Evolutionary conservation across 495 filamentous ascomycete genomes (phyloP).

Genomic region (Mycothermus thermophilus): DNA sequence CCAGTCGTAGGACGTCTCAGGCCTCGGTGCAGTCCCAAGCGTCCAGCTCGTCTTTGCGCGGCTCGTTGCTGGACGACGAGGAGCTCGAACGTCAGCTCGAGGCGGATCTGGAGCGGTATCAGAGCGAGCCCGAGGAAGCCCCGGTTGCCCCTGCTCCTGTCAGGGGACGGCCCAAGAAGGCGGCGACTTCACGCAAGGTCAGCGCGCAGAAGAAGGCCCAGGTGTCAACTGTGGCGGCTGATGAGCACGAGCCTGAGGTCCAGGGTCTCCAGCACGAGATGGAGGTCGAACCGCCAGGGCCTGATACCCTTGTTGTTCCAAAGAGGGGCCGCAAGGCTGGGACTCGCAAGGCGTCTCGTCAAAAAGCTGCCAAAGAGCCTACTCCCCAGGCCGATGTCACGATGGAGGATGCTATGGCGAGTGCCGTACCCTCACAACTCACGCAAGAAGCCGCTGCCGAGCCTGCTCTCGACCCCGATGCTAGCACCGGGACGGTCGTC

Average conservation of each 20-base stretch:
- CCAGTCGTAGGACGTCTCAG: slow-evolving; percentile 39
- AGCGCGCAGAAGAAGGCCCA: slow-evolving; percentile 22
- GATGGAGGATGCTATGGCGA: slow-evolving; percentile 14
- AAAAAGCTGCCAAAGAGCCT: slow-evolving; percentile 31
- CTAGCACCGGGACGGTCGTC: slow-evolving; percentile 29
- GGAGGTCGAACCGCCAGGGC: slow-evolving; percentile 15
- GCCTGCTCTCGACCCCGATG: slow-evolving; percentile 26
- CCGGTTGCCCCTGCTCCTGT: slow-evolving; percentile 16
- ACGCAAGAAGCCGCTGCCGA: slow-evolving; percentile 8
- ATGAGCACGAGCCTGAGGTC: slow-evolving; percentile 23
- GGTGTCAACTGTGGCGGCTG: background rate
- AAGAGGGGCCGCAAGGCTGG: slow-evolving; percentile 35
- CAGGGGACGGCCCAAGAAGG: slow-evolving; percentile 25
- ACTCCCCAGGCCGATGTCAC: slow-evolving; percentile 5
- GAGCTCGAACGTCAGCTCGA: slow-evolving; percentile 57
- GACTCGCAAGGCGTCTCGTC: slow-evolving; percentile 29
- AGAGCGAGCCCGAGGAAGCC: slow-evolving; percentile 41
- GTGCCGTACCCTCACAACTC: slow-evolving; percentile 5
- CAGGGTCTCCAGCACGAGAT: slow-evolving; percentile 34
- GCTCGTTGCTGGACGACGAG: slow-evolving; percentile 39
- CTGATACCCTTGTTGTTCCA: slow-evolving; percentile 20
- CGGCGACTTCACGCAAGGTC: slow-evolving; percentile 19
- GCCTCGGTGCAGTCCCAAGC: slow-evolving; percentile 30
- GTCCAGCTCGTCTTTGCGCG: slow-evolving; percentile 26
- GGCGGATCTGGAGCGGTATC: slow-evolving; percentile 47